phyloP scores from a whole-genome alignment of 208 protist genomes.

The Leishmania gerbilli region DNA sequence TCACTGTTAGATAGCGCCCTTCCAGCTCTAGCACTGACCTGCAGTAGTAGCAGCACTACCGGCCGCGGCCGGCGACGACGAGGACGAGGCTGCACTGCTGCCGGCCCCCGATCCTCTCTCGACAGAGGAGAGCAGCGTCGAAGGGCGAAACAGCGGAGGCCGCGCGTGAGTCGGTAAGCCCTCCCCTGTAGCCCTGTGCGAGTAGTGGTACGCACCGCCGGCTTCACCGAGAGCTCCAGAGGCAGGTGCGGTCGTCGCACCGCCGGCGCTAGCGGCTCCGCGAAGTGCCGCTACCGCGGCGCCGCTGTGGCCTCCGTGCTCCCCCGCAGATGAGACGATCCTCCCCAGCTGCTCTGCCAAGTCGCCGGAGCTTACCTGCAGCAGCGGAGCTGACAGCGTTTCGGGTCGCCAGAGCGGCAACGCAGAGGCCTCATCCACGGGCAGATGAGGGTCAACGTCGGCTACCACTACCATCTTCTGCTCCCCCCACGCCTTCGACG shows the following conservation, averaged over 20 bases:
- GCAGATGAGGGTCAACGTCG: conserved; percentile 16
- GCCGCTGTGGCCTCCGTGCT: neutral
- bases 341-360: conserved; percentile 14
- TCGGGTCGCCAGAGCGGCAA: conserved; percentile 14
- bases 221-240: neutral
- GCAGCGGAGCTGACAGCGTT: conserved; percentile 19
- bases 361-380: conserved; percentile 5
- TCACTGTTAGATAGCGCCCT: neutral
- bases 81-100: conserved; percentile 8
- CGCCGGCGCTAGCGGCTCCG: conserved; percentile 3
- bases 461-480: neutral
- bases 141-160: conserved; percentile 33
- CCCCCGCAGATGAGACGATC: neutral
- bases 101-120: conserved; percentile 22
- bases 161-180: conserved; percentile 2
- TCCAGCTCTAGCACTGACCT: neutral
- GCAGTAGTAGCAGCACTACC: neutral
- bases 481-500: conserved; percentile 17
- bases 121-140: conserved; percentile 37
- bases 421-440: conserved; percentile 6
- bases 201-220: neutral
- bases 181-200: neutral
- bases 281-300: neutral
- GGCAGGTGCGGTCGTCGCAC: conserved; percentile 3
- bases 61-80: conserved; percentile 2